phyloP scores from a whole-genome alignment of 768 basidiomycete genomes.

The Boletus huronensis region DNA sequence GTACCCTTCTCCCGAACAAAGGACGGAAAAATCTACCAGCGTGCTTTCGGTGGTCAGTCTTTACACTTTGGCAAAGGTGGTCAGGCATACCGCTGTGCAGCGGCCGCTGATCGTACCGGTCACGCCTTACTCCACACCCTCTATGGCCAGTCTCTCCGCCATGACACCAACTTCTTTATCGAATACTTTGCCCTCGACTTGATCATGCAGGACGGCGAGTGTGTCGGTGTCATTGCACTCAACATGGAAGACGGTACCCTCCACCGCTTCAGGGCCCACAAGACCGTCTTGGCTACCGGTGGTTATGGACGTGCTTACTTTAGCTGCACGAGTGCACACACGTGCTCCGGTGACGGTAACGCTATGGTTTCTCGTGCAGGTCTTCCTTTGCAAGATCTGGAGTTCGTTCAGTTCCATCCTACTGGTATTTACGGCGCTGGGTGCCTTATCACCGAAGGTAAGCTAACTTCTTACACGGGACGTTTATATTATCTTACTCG shows the following conservation, averaged over 20 bases:
- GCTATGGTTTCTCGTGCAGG: constrained; percentile 98
- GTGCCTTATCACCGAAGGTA: constrained; percentile 97
- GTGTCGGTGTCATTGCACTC: constrained; percentile 97
- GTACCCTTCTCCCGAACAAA: constrained; percentile 98
- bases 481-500: background rate
- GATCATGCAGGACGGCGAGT: constrained; percentile 98
- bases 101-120: constrained; percentile 97
- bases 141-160: constrained; percentile 97
- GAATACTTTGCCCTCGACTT: constrained; percentile 99
- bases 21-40: constrained; percentile 99
- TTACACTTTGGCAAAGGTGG: constrained; percentile 97
- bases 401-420: constrained; percentile 99
- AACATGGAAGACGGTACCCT: constrained; percentile 99
- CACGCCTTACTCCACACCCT: constrained; percentile 98
- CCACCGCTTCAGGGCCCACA: constrained; percentile 97
- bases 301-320: constrained; percentile 99
- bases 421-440: constrained; percentile 99
- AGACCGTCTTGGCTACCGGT: constrained; percentile 97
- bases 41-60: constrained; percentile 98
- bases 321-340: constrained; percentile 97
- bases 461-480: constrained; percentile 11
- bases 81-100: constrained; percentile 98
- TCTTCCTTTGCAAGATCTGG: constrained; percentile 91
- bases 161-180: constrained; percentile 99
- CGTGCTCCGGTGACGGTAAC: constrained; percentile 98